A percentile compares a stretch with the other conserved stretches of the same genome.
phyloP scores from a whole-genome alignment of 2,329 filamentous ascomycete species.

The Sporothrix globosa region DNA sequence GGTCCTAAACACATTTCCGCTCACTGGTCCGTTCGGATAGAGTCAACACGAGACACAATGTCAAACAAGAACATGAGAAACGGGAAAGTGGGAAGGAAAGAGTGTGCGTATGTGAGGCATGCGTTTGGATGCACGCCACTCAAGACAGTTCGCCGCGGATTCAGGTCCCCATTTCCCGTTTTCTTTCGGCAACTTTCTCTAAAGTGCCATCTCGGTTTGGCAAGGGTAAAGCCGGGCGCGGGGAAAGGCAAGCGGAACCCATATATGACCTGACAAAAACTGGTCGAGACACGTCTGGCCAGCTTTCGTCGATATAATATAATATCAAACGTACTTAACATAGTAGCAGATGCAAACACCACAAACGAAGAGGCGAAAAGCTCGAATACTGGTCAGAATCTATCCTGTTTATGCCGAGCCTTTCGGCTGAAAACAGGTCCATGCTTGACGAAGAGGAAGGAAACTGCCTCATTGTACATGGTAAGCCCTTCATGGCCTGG shows the following conservation, averaged over 20 bases:
- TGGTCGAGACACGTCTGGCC: background rate
- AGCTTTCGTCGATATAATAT: background rate
- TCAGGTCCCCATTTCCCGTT: background rate
- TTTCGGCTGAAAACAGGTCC: conserved; percentile 15
- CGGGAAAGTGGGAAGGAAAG: background rate
- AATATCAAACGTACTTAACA: background rate
- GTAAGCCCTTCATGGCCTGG: conserved; percentile 2
- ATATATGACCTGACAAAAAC: background rate
- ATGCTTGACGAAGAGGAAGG: background rate
- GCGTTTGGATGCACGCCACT: background rate
- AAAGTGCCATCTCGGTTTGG: background rate
- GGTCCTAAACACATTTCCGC: background rate
- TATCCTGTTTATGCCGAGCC: conserved; percentile 26
- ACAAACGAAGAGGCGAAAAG: background rate
- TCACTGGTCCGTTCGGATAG: background rate
- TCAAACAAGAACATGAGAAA: conserved; percentile 3
- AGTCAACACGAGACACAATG: background rate
- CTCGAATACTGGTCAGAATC: background rate
- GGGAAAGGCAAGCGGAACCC: background rate
- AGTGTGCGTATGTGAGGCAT: background rate
- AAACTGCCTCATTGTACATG: background rate
- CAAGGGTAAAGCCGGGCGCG: background rate
- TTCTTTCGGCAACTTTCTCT: background rate
- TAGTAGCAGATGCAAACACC: background rate
- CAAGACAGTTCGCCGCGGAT: background rate